phyloP scores from a whole-genome alignment of 768 basidiomycete species.

The Trametes cingulata region DNA sequence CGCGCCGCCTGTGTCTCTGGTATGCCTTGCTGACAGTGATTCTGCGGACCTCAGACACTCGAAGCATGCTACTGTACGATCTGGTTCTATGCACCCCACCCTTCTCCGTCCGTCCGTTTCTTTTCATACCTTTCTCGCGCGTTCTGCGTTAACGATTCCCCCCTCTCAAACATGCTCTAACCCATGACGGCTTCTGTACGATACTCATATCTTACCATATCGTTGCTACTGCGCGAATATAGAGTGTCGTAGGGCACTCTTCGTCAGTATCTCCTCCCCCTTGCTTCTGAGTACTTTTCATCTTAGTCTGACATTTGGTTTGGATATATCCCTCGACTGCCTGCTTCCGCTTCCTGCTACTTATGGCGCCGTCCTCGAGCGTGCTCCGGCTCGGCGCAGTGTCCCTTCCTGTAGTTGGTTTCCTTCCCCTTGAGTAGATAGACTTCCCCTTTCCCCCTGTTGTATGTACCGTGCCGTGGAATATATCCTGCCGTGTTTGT shows the following conservation, averaged over 20 bases:
- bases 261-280: neutral
- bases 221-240: neutral
- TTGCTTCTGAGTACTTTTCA: neutral
- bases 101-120: neutral
- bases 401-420: neutral
- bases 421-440: neutral
- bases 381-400: slow-evolving; percentile 1
- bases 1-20: neutral
- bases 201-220: slow-evolving; percentile 1
- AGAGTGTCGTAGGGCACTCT: slow-evolving; percentile 27
- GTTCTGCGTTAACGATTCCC: neutral
- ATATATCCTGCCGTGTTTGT: no score
- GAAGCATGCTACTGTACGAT: neutral
- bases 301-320: neutral
- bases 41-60: slow-evolving; percentile 4
- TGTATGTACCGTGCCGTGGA: slow-evolving; percentile 17
- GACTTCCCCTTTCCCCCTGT: neutral
- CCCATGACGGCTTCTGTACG: neutral
- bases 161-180: neutral
- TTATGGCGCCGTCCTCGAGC: neutral
- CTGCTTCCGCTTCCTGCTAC: neutral
- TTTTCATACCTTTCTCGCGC: neutral
- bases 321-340: slow-evolving; percentile 1
- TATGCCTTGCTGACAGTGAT: slow-evolving; percentile 12
- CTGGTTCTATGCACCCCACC: neutral